phyloP scores from a whole-genome alignment of 169 alveolate genomes.

The Plasmodium gonderi region DNA sequence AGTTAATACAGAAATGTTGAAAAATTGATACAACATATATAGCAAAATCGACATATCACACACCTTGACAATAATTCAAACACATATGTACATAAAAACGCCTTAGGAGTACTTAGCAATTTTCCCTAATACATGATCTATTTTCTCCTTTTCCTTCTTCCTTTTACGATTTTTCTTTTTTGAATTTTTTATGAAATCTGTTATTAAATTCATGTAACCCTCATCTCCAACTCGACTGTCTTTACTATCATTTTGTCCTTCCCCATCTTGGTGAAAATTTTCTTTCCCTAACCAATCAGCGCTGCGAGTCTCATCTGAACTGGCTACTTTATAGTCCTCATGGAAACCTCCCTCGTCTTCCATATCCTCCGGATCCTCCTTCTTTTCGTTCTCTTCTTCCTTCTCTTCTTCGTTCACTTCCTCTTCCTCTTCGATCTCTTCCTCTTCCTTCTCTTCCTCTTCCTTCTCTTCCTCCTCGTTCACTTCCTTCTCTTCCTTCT shows the following conservation, averaged over 20 bases:
- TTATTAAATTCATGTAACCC: constrained; percentile 40
- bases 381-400: neutral
- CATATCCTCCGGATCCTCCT: neutral
- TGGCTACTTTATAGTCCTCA: neutral
- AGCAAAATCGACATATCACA: no score
- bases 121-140: constrained; percentile 35
- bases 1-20: no score
- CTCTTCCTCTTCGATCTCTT: neutral
- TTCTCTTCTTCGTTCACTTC: no score
- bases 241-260: neutral
- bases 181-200: constrained; percentile 47
- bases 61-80: neutral
- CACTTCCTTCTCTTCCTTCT: neutral
- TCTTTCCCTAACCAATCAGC: neutral
- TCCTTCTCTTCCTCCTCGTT: neutral
- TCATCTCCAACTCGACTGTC: constrained; percentile 2
- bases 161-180: constrained; percentile 57
- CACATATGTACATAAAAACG: neutral
- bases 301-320: neutral
- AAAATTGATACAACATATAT: no score
- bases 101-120: neutral
- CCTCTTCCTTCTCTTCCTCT: neutral
- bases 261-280: neutral
- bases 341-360: no score
- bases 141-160: constrained; percentile 65